Evolutionary conservation across 169 alveolate species (phyloP).

Genomic region (Amoebophrya sp.): DNA sequence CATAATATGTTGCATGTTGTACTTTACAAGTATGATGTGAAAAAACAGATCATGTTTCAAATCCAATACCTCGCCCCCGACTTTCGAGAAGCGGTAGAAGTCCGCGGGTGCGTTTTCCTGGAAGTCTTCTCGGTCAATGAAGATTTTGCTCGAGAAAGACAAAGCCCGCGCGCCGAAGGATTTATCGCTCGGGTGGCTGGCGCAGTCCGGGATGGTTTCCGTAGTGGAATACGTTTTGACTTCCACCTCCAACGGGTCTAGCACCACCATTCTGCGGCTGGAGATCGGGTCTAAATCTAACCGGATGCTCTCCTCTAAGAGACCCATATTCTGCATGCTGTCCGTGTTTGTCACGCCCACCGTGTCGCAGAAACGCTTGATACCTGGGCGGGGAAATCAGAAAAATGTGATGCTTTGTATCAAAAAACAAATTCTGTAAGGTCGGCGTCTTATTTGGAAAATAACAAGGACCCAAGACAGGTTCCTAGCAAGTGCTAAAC

Average conservation of each 20-base stretch:
- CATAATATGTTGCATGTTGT: too few species aligned
- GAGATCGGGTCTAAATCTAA: slow-evolving; percentile 40
- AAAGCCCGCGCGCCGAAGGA: slow-evolving; percentile 34
- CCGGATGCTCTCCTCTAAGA: neutral
- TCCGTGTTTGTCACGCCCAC: neutral
- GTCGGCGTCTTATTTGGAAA: neutral
- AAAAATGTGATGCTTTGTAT: neutral
- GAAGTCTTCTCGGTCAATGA: slow-evolving; percentile 67
- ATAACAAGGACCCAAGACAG: slow-evolving; percentile 67
- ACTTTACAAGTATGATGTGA: too few species aligned
- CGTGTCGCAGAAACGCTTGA: neutral
- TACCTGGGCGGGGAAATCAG: neutral
- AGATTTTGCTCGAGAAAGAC: slow-evolving; percentile 47
- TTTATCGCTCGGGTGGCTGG: slow-evolving; percentile 43
- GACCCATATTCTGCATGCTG: neutral
- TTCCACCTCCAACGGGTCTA: slow-evolving; percentile 43
- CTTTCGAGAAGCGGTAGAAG: slow-evolving; percentile 53
- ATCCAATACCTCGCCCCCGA: neutral
- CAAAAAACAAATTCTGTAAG: neutral
- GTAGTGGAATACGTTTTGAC: slow-evolving; percentile 28
- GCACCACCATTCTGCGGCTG: slow-evolving; percentile 47
- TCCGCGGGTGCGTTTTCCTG: slow-evolving; percentile 56
- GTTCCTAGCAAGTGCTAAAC: slow-evolving; percentile 87
- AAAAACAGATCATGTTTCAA: too few species aligned
- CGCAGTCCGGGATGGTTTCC: slow-evolving; percentile 27